Conservation (phyloP, 192 early-diverging fungal genomes). For the Gigaspora rosea region DNA sequence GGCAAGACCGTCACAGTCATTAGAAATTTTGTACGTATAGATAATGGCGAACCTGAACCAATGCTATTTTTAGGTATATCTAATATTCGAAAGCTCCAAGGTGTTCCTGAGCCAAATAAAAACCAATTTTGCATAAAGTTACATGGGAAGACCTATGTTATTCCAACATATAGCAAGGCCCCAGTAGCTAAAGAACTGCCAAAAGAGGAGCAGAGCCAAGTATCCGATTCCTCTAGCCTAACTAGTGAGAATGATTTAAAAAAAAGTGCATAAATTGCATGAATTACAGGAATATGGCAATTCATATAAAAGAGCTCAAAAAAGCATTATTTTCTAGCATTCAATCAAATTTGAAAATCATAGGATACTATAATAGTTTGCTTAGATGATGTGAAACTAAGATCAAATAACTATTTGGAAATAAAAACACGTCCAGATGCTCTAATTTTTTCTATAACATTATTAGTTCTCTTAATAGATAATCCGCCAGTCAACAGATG, state of each 20-base stretch:
- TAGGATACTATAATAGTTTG: too few species aligned
- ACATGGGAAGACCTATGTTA: neutral
- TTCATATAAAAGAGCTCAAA: neutral
- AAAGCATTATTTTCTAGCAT: neutral
- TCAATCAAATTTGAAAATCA: too few species aligned
- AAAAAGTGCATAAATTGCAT: neutral
- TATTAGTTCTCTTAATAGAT: too few species aligned
- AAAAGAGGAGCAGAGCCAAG: neutral
- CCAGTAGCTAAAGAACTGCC: neutral
- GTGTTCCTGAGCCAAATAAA: neutral
- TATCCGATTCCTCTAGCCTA: neutral
- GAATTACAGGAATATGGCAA: too few species aligned
- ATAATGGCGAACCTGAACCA: neutral
- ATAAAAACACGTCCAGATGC: too few species aligned
- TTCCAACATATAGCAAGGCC: conserved; percentile 17
- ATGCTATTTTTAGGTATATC: neutral
- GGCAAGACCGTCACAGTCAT: neutral
- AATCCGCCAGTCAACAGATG: too few species aligned
- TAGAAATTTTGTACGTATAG: conserved; percentile 2
- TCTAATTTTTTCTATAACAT: too few species aligned
- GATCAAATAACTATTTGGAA: too few species aligned
- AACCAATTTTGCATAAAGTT: neutral
- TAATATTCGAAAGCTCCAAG: conserved; percentile 3
- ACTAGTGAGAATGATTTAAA: neutral
- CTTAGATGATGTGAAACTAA: too few species aligned